A percentile compares a stretch with the other conserved stretches of the same genome.
Conservation (phyloP, 495 filamentous ascomycete genomes). For the Entonaema liquescens region DNA sequence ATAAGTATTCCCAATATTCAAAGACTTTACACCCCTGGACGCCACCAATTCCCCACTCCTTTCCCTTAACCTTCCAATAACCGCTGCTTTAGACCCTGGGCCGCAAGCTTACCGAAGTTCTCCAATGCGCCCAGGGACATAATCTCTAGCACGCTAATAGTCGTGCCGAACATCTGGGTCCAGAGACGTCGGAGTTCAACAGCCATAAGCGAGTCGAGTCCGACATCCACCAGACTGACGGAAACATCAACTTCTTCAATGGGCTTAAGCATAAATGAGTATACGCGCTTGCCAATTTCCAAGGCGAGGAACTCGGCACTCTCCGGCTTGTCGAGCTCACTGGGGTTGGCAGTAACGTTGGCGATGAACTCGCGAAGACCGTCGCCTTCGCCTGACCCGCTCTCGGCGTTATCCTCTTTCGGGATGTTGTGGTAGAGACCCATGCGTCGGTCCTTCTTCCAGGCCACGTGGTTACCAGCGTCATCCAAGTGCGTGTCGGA, state of each 20-base stretch:
- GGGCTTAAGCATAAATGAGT: conserved; percentile 23
- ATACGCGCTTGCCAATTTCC: conserved; percentile 16
- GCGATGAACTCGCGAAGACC: background rate
- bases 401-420: background rate
- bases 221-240: conserved; percentile 9
- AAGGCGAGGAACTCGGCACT: conserved; percentile 7
- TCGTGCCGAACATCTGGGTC: conserved; percentile 1
- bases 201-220: conserved; percentile 17
- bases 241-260: conserved; percentile 17
- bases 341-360: background rate
- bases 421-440: conserved; percentile 1
- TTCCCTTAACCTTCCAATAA: conserved; percentile 1
- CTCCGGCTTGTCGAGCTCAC: conserved; percentile 7
- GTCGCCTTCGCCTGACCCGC: background rate
- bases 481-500: background rate
- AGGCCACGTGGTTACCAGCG: background rate
- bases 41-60: background rate
- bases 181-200: conserved; percentile 2
- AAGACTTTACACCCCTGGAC: background rate
- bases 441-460: conserved; percentile 2
- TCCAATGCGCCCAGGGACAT: conserved; percentile 15
- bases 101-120: conserved; percentile 12
- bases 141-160: background rate
- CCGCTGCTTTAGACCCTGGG: conserved; percentile 9
- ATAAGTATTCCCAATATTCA: background rate